Percentiles rank a stretch among this genome's conserved stretches.
Evolutionary conservation across 768 basidiomycete genomes (phyloP).

Genomic region (Pluteus cervinus): DNA sequence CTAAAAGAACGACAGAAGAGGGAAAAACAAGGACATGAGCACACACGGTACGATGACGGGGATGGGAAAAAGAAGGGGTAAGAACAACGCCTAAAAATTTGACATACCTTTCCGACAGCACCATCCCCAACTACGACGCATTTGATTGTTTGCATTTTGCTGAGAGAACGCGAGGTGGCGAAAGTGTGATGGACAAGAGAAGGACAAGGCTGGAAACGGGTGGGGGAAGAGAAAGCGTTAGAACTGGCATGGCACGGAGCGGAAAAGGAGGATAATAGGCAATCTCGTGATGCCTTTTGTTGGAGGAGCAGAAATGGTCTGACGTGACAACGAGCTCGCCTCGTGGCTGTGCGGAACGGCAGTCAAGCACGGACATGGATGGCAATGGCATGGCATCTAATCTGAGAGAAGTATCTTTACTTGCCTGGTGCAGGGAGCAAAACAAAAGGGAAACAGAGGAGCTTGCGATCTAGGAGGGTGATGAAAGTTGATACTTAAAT

Average conservation of each 20-base stretch:
- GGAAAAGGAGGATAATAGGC: background rate
- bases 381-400: too few relatives aligned
- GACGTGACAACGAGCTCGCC: conserved; percentile 36
- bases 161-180: conserved; percentile 13
- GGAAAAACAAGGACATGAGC: conserved; percentile 6
- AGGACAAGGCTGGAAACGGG: background rate
- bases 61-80: conserved; percentile 5
- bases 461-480: conserved; percentile 6
- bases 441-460: background rate
- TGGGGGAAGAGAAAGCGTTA: background rate
- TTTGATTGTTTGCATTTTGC: conserved; percentile 92
- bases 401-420: too few relatives aligned
- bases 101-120: conserved; percentile 92
- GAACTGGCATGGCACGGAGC: background rate
- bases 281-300: too few relatives aligned
- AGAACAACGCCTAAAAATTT: conserved; percentile 2
- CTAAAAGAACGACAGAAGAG: conserved; percentile 32
- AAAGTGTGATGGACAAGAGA: conserved; percentile 5
- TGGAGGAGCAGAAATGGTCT: too few relatives aligned
- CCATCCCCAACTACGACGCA: conserved; percentile 97
- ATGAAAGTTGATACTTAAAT: conserved; percentile 24
- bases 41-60: conserved; percentile 3
- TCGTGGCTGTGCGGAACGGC: conserved; percentile 36
- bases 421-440: too few relatives aligned
- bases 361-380: too few relatives aligned